Conservation (phyloP, 306 rosid species). For the Trichosanthes truncata region DNA sequence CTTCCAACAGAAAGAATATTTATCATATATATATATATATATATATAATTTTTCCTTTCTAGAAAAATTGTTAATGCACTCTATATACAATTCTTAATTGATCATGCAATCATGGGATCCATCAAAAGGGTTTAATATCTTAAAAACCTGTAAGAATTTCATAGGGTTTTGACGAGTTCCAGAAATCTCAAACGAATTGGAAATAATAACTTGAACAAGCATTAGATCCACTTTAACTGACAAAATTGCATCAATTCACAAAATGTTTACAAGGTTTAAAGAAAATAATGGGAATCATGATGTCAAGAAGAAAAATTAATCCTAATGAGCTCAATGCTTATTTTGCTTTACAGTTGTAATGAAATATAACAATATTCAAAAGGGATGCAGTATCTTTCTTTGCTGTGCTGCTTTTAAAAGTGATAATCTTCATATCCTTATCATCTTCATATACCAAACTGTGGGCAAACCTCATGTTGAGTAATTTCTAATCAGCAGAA, state of each 20-base stretch:
- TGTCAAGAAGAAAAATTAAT: not conserved
- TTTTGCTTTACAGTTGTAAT: conserved; percentile 9
- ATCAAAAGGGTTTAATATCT: not conserved
- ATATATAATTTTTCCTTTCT: not conserved
- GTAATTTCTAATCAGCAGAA: not conserved
- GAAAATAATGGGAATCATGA: not conserved
- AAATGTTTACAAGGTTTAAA: not conserved
- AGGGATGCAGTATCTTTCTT: not conserved
- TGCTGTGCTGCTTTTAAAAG: not conserved
- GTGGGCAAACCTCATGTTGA: not conserved
- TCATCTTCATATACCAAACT: not conserved
- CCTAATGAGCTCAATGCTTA: not conserved
- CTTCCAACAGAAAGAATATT: not conserved
- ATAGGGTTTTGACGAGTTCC: not conserved
- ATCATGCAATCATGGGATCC: not conserved
- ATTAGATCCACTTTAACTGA: not conserved
- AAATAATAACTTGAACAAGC: not conserved
- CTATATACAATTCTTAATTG: not conserved
- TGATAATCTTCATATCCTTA: not conserved
- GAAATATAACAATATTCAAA: not conserved
- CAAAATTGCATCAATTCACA: not conserved
- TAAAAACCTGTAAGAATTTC: not conserved
- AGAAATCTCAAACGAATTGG: not conserved
- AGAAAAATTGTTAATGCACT: not conserved
- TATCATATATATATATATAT: too few species aligned